phyloP scores from a whole-genome alignment of 2,329 filamentous ascomycete genomes.

The Aspergillus alliaceus region DNA sequence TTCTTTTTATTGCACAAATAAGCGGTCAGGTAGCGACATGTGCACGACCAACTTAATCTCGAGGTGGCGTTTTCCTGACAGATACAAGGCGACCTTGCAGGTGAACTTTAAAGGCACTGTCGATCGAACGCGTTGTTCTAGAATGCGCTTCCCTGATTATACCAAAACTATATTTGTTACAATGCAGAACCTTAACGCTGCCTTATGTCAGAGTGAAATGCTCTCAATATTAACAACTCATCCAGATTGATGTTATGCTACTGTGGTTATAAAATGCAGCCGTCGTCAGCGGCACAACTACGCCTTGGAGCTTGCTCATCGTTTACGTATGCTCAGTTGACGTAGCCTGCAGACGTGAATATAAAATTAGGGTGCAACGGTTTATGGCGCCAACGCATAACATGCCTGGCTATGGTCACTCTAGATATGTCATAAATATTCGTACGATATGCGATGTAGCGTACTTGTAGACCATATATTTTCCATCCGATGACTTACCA shows the following conservation, averaged over 20 bases:
- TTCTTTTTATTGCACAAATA: background rate
- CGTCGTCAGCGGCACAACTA: background rate
- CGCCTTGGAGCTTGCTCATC: too few relatives aligned
- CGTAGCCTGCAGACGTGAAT: background rate
- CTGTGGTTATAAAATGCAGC: background rate
- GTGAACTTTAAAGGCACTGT: background rate
- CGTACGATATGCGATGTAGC: background rate
- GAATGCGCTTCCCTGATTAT: background rate
- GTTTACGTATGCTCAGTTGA: background rate
- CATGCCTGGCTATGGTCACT: background rate
- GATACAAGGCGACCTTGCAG: background rate
- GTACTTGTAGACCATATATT: background rate
- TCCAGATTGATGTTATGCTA: background rate
- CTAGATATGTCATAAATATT: background rate
- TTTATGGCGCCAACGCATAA: background rate
- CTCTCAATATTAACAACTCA: background rate
- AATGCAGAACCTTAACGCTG: background rate
- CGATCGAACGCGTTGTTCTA: background rate
- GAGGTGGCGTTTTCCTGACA: background rate
- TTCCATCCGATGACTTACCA: background rate
- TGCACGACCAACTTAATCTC: background rate
- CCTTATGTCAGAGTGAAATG: background rate
- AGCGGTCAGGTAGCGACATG: background rate
- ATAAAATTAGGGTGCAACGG: background rate
- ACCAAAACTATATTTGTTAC: background rate